Conservation (phyloP, 2,329 filamentous ascomycete genomes). For the Verticillium tricorpus region DNA sequence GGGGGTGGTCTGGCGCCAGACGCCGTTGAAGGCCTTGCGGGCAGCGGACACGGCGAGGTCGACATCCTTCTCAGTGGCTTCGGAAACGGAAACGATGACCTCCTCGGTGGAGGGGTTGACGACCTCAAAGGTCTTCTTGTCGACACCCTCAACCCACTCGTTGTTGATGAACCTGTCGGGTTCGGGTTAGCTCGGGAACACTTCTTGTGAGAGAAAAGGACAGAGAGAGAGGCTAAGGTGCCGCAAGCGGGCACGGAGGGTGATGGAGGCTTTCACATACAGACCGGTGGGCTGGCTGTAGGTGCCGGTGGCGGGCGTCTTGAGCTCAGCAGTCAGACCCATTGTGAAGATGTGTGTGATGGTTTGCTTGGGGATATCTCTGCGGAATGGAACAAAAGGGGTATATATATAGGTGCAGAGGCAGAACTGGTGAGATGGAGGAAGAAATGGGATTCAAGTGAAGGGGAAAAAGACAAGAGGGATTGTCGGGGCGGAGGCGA, state of each 20-base stretch:
- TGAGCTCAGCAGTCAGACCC: slow-evolving; percentile 55
- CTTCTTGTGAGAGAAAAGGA: background rate
- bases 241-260: background rate
- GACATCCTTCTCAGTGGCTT: slow-evolving; percentile 84
- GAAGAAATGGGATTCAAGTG: background rate
- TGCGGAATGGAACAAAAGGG: background rate
- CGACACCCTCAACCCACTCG: slow-evolving; percentile 77
- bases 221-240: too few relatives aligned
- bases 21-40: slow-evolving; percentile 76
- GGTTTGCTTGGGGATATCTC: background rate
- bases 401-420: background rate
- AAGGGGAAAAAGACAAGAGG: background rate
- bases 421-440: background rate
- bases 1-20: slow-evolving; percentile 65
- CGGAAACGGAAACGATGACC: slow-evolving; percentile 75
- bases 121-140: slow-evolving; percentile 88
- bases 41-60: slow-evolving; percentile 79
- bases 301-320: slow-evolving; percentile 60
- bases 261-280: slow-evolving; percentile 34
- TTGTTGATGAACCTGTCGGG: slow-evolving; percentile 78
- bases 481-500: background rate
- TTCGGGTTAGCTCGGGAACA: slow-evolving; percentile 14
- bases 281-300: slow-evolving; percentile 58
- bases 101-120: slow-evolving; percentile 85
- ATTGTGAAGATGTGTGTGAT: slow-evolving; percentile 26